phyloP scores from a whole-genome alignment of 2,329 filamentous ascomycete species.

The Hymenoscyphus infarciens region DNA sequence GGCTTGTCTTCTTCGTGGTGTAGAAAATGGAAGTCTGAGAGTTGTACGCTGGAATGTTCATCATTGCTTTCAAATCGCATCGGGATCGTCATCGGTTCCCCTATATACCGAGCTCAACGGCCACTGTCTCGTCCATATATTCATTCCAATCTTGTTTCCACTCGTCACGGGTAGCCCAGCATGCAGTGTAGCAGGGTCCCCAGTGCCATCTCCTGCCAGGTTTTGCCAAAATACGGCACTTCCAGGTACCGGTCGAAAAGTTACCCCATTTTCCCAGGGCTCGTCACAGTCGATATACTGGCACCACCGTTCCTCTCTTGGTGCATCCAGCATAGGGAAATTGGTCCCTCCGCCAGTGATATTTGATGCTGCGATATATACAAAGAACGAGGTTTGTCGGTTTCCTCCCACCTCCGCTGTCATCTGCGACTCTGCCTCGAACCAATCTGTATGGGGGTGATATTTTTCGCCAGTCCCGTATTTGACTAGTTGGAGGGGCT shows the following conservation, averaged over 20 bases:
- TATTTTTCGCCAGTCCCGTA: constrained; percentile 57
- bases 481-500: constrained; percentile 55
- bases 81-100: constrained; percentile 1
- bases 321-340: constrained; percentile 47
- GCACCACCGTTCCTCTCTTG: constrained; percentile 45
- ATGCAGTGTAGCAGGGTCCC: constrained; percentile 55
- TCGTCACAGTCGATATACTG: constrained; percentile 51
- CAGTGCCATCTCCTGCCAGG: constrained; percentile 49
- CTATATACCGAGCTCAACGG: constrained; percentile 19
- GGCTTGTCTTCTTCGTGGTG: not conserved
- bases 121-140: constrained; percentile 46
- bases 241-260: constrained; percentile 52
- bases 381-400: constrained; percentile 53
- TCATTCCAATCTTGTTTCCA: constrained; percentile 56
- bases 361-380: constrained; percentile 48
- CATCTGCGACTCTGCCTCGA: constrained; percentile 15
- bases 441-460: constrained; percentile 56
- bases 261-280: constrained; percentile 41
- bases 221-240: constrained; percentile 62
- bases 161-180: constrained; percentile 53
- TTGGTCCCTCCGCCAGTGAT: constrained; percentile 54
- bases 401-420: constrained; percentile 22
- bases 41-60: not conserved
- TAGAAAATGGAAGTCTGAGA: not conserved
- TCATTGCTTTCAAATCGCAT: not conserved